These are phyloP conservation scores for Senna siamea DNA, from an alignment of 306 rosid species.

Conservation along the genomic window DNA sequence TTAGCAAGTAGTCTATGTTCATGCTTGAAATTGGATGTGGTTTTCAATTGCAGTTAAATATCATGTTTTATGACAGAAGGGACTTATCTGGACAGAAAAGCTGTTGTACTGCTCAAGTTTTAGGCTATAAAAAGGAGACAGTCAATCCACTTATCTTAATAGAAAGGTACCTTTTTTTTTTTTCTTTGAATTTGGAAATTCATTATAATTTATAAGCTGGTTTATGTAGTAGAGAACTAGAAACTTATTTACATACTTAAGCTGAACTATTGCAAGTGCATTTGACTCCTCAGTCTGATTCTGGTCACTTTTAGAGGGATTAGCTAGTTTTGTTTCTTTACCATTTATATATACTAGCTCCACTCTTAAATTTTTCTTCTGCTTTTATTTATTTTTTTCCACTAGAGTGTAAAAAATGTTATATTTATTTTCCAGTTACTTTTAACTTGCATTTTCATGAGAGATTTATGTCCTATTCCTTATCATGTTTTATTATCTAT, in stretches of 20 bases:
- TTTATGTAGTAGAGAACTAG: not conserved
- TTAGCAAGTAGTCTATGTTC: conserved; percentile 6
- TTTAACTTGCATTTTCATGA: conserved; percentile 25
- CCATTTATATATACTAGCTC: not conserved
- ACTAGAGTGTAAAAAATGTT: not conserved
- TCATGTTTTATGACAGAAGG: conserved; percentile 67
- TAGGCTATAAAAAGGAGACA: conserved; percentile 54
- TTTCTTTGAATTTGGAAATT: too few species aligned
- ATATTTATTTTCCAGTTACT: conserved; percentile 21
- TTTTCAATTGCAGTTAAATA: conserved; percentile 63
- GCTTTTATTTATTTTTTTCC: not conserved
- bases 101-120: conserved; percentile 76
- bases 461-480: conserved; percentile 30
- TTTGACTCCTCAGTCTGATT: conserved; percentile 16
- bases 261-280: conserved; percentile 22
- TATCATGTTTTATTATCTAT: conserved; percentile 8
- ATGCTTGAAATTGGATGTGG: conserved; percentile 37
- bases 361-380: not conserved
- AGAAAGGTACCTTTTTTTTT: conserved; percentile 58
- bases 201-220: conserved; percentile 25
- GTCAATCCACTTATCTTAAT: conserved; percentile 46
- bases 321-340: conserved; percentile 28
- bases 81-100: conserved; percentile 79
- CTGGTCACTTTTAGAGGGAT: not conserved
- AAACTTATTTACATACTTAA: conserved; percentile 15